These are phyloP conservation scores for Salpingoeca rosetta DNA, from an alignment of 78 protist species.

Conservation along the genomic window DNA sequence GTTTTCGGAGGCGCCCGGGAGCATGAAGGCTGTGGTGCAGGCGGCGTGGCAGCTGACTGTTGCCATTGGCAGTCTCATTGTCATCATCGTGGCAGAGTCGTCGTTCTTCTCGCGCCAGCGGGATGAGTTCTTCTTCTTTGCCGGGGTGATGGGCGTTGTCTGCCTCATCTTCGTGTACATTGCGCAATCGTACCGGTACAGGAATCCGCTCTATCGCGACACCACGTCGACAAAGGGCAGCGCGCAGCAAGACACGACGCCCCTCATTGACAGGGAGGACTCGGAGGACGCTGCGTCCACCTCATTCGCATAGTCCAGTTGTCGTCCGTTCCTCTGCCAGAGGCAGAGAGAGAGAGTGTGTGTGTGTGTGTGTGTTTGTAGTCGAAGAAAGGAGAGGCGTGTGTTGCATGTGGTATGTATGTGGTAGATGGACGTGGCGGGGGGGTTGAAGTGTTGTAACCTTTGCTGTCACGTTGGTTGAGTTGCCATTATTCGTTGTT, in stretches of 20 bases:
- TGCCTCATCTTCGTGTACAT: slow-evolving; percentile 9
- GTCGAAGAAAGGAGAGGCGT: too few relatives aligned
- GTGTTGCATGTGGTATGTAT: too few relatives aligned
- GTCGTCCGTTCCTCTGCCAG: neutral
- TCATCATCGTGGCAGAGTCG: slow-evolving; percentile 47
- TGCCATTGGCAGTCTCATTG: slow-evolving; percentile 58
- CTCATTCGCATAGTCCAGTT: neutral
- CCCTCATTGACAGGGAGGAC: neutral
- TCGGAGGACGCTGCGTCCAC: neutral
- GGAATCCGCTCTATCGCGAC: neutral
- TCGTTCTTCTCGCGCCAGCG: slow-evolving; percentile 7
- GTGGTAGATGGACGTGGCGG: too few relatives aligned
- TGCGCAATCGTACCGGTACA: neutral
- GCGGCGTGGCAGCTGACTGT: slow-evolving; percentile 34
- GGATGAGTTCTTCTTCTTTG: slow-evolving; percentile 43
- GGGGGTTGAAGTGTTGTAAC: too few relatives aligned
- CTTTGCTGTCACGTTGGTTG: too few relatives aligned
- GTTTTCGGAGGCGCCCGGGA: slow-evolving; percentile 56
- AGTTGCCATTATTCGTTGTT: too few relatives aligned
- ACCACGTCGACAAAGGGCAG: neutral
- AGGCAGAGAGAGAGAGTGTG: too few relatives aligned
- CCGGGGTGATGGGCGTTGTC: slow-evolving; percentile 30
- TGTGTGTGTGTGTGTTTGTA: too few relatives aligned
- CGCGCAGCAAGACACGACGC: neutral
- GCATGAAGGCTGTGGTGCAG: slow-evolving; percentile 47